These are phyloP conservation scores for Cichorium intybus DNA, from an alignment of 140 eudicot genomes.

Conservation along the genomic window DNA sequence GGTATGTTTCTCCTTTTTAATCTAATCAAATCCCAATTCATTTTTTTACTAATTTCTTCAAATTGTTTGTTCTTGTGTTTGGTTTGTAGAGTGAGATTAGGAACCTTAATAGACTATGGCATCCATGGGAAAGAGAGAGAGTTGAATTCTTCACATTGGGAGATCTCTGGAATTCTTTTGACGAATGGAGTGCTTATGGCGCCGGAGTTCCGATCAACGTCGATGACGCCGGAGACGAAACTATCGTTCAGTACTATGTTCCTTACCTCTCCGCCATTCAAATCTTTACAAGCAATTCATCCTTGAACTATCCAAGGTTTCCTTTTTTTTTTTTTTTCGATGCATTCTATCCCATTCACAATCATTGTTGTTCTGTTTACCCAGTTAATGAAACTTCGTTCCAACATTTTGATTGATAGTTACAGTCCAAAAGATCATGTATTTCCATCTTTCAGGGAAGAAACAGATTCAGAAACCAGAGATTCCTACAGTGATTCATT, in stretches of 20 bases:
- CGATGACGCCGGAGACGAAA: constrained; percentile 57
- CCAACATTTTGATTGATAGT: background rate
- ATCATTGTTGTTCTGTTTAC: too few relatives aligned
- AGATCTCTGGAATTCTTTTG: constrained; percentile 87
- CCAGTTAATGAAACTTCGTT: background rate
- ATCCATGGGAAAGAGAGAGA: constrained; percentile 88
- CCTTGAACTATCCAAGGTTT: constrained; percentile 62
- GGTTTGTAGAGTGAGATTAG: constrained; percentile 60
- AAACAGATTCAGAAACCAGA: constrained; percentile 81
- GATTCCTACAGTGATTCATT: constrained; percentile 88
- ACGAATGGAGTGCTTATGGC: constrained; percentile 98
- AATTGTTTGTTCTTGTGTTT: background rate
- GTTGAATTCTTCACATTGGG: constrained; percentile 77
- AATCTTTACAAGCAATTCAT: constrained; percentile 71
- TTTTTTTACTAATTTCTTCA: background rate
- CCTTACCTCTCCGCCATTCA: constrained; percentile 98
- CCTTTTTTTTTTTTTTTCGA: background rate
- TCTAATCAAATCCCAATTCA: background rate
- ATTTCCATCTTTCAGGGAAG: constrained; percentile 47
- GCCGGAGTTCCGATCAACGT: constrained; percentile 81
- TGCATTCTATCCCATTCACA: too few relatives aligned
- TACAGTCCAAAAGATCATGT: background rate
- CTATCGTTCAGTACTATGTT: constrained; percentile 73
- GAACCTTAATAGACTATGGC: constrained; percentile 80
- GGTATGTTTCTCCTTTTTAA: constrained; percentile 37